Evolutionary conservation across 768 basidiomycete genomes (phyloP).

Genomic region (Podaxis sp.): DNA sequence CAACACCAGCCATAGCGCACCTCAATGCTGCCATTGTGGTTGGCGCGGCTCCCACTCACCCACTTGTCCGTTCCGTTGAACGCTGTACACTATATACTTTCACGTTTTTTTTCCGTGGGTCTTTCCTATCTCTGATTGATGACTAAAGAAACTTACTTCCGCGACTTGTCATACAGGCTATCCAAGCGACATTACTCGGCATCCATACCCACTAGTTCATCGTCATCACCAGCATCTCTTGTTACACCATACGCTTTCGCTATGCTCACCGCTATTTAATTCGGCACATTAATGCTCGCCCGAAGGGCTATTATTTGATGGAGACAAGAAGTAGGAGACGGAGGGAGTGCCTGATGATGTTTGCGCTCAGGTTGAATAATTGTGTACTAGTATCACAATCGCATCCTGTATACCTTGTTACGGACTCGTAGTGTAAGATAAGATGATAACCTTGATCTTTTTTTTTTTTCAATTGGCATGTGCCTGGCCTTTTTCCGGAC

Average conservation of each 20-base stretch:
- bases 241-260: conserved; percentile 14
- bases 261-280: conserved; percentile 16
- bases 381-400: conserved; percentile 4
- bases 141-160: background rate
- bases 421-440: conserved; percentile 14
- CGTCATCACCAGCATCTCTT: conserved; percentile 12
- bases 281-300: conserved; percentile 16
- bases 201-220: conserved; percentile 11
- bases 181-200: conserved; percentile 1
- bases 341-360: conserved; percentile 4
- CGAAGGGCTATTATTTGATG: conserved; percentile 19
- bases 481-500: conserved; percentile 17
- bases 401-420: conserved; percentile 13
- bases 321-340: conserved; percentile 13
- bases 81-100: conserved; percentile 10
- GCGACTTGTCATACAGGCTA: conserved; percentile 3
- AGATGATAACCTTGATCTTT: conserved; percentile 16
- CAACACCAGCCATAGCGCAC: conserved; percentile 50
- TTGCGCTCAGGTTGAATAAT: conserved; percentile 12
- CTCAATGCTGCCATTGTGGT: conserved; percentile 79
- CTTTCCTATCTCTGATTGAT: background rate
- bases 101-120: background rate
- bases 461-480: background rate
- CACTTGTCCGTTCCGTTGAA: conserved; percentile 58
- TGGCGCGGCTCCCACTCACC: conserved; percentile 61